Evolutionary conservation across 441 rosid genomes (phyloP).

Genomic region (Capsella rubella): DNA sequence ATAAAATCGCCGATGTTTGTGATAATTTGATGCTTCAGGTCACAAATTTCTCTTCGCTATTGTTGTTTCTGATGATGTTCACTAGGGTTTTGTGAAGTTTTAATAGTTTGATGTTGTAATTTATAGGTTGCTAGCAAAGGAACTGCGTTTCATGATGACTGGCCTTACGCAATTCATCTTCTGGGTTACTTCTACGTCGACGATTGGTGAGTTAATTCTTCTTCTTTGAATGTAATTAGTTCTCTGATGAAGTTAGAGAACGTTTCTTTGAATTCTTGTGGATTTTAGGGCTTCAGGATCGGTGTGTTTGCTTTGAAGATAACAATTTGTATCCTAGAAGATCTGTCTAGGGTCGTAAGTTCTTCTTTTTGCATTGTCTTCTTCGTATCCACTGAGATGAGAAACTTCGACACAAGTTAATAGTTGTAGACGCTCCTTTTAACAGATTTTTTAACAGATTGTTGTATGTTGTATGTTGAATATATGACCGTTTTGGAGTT

Average conservation of each 20-base stretch:
- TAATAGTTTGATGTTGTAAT: background rate
- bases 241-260: background rate
- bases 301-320: background rate
- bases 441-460: no score
- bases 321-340: no score
- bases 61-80: background rate
- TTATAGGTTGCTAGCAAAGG: conserved; percentile 76
- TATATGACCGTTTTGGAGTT: no score
- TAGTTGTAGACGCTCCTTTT: background rate
- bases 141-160: conserved; percentile 69
- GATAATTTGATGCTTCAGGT: conserved; percentile 84
- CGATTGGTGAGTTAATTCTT: conserved; percentile 61
- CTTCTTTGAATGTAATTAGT: background rate
- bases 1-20: conserved; percentile 77
- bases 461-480: no score
- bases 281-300: background rate
- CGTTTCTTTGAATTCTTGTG: background rate
- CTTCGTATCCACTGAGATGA: background rate
- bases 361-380: background rate
- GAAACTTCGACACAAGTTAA: background rate
- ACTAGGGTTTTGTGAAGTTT: background rate
- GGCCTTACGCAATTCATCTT: conserved; percentile 91
- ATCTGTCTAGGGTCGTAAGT: background rate
- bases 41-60: conserved; percentile 8
- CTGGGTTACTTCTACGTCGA: conserved; percentile 73